Evolutionary conservation across 2,329 filamentous ascomycete species (phyloP).

Genomic region (Aspergillus quadricinctus): DNA sequence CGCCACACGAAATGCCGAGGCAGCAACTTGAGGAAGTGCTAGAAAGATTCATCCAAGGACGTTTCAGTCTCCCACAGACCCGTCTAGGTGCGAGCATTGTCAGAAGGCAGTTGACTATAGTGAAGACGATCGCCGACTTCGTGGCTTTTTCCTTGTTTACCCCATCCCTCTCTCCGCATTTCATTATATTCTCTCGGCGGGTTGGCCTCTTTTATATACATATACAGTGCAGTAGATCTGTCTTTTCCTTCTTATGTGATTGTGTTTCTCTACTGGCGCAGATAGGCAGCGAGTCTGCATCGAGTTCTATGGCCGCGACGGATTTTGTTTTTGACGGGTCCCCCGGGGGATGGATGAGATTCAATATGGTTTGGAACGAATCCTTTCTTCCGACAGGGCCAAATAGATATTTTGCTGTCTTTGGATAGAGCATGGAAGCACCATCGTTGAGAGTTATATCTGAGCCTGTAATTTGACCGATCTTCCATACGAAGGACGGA

Average conservation of each 20-base stretch:
- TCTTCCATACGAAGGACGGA: too few species aligned
- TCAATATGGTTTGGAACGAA: neutral
- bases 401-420: neutral
- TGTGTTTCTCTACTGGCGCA: neutral
- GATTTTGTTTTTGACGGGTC: neutral
- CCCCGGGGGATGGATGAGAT: neutral
- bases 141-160: neutral
- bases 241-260: constrained; percentile 3
- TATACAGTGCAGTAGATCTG: constrained; percentile 18
- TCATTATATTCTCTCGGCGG: constrained; percentile 2
- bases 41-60: neutral
- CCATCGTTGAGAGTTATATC: neutral
- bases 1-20: constrained; percentile 20
- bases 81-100: too few species aligned
- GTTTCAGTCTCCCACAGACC: too few species aligned
- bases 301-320: neutral
- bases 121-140: neutral
- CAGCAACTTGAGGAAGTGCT: constrained; percentile 21
- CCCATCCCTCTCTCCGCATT: neutral
- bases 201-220: constrained; percentile 11
- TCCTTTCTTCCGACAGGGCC: too few species aligned
- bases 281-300: constrained; percentile 7
- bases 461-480: neutral
- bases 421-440: neutral
- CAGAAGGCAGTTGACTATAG: too few species aligned